Percentiles rank a stretch among this genome's conserved stretches.
These are phyloP conservation scores for Solanum corneliomulleri DNA, from an alignment of 257 asterid species.

Conservation along the genomic window DNA sequence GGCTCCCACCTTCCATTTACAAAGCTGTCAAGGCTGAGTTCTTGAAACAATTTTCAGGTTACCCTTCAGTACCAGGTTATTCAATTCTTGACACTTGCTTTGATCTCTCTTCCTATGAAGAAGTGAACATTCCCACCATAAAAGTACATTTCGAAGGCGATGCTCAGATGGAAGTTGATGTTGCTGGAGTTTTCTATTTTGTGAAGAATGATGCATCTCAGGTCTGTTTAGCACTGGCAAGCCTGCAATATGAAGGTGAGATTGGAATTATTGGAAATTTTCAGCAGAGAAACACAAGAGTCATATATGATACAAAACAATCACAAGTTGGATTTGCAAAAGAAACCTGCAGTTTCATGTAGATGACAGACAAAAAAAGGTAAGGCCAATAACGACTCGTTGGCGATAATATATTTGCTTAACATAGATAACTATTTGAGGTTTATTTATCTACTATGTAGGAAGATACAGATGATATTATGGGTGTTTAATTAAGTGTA, in stretches of 20 bases:
- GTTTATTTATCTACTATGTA: not conserved
- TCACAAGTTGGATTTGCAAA: constrained; percentile 68
- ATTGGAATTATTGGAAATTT: constrained; percentile 79
- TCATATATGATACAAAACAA: constrained; percentile 55
- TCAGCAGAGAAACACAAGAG: constrained; percentile 83
- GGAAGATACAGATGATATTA: not conserved
- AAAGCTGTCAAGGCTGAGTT: constrained; percentile 45
- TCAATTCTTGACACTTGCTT: constrained; percentile 81
- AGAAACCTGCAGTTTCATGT: constrained; percentile 59
- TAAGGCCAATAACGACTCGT: not conserved
- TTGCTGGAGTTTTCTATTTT: constrained; percentile 52
- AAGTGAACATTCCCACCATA: constrained; percentile 56
- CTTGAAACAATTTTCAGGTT: constrained; percentile 72
- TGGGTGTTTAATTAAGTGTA: not conserved
- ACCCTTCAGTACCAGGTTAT: constrained; percentile 51
- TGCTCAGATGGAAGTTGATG: constrained; percentile 62
- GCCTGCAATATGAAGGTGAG: constrained; percentile 61
- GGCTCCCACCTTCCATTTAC: constrained; percentile 74
- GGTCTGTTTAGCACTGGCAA: constrained; percentile 83
- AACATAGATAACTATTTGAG: not conserved
- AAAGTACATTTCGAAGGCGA: constrained; percentile 53
- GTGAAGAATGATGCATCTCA: constrained; percentile 68
- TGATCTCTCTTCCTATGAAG: constrained; percentile 52
- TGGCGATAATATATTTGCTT: not conserved
- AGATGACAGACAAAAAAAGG: not conserved